Evolutionary conservation across 2,329 filamentous ascomycete genomes (phyloP), one percentile per base, ranked within the genome.

Genomic region (Xenoacremonium recifei): DNA sequence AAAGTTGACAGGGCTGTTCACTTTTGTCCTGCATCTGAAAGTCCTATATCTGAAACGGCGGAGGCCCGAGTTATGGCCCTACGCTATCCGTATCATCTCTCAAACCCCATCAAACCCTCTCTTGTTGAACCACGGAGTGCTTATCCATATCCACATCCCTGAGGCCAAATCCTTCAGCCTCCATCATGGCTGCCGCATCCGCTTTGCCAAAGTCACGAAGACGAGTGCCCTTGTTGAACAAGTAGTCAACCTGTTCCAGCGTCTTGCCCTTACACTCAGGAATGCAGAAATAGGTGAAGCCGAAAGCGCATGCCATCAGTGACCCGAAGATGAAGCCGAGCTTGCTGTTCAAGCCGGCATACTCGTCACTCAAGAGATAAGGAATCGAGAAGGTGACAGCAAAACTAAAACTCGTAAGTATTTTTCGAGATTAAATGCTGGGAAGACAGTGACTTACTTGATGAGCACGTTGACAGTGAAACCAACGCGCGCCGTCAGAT

Each of bases 321-420:
- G 42, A 32, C 16, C 50, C 52, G 20, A 55, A 55, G 3, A 55
- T 55, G 35, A 55, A 55, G 1, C 50, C 50, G 2, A 55, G 48
- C 5, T 47, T 47, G 13, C 50, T 54, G 6, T 44, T 42, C 3
- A 55, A 11, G 2, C 49, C 53, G 1, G 46, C 53, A 6, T 54
- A 54, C n/a, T 48, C 12, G 10, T 43, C 44, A 15, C 42, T 52
- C 5, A 54, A 40, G 5, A 55, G 50, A 17, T 55, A 55, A 0
- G 53, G 52, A 2, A 55, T 52, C 0, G 15, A 44, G 13, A 55
- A 55, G 13, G 54, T 55, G 11, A 55, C 53, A 1, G 44, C 5
- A 7, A 55, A 55, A 18, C 52, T 54, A 3, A 2, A 9, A 5
- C 3, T 17, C 3, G 21, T 49, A 34, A 51, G 44, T 6, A 16